Base-by-base conservation (phyloP, 768 basidiomycete species). In the Lyophyllum semitale region DNA sequence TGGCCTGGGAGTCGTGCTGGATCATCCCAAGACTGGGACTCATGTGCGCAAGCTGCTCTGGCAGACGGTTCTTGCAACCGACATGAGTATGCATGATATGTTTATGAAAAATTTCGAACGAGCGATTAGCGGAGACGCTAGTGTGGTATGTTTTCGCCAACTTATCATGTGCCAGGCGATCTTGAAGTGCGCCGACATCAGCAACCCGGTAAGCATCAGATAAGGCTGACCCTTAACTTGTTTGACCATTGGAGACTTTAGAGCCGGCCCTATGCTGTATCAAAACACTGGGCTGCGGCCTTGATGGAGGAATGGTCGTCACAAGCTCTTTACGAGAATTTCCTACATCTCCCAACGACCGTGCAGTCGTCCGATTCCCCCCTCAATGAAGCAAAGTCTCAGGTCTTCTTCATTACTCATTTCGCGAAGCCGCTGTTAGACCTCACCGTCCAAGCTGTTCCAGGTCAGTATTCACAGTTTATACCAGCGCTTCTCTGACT, bases 111-210 rank as follows among this genome's bases (percentile, higher is more conserved):
- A 84, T 38, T 85, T 96, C 58, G 69, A 77, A 59, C 66, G 66
- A 7, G 65, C 87, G 23, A 70, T 88, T 35, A 64, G 69, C 3
- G 81, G 78, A 20, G 73, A 74, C 26, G 42, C 71, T 20, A 67
- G 63, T 17, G 65, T 78, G 9, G 63, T 81, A 41, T 72, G 73
- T 48, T 66, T 73, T 60, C 81, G 85, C 51, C 80, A 89, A 61
- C 76, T 90, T 23, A 71, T 96, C 50, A 70, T 94, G 22, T 96
- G 93, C 67, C 94, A 98, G 64, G 90, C 91, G 3, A 74, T 99
- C 48, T 86, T 99, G 69, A 98, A 99, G 72, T 97, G 95, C 65
- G 95, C 96, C 17, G 97, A 99, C 73, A 98, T 99, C 65, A 95
- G 93, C 68, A 99, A 99, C 69, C 96, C 97, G 15, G 95, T 97